Evolutionary conservation across 169 alveolate species (phyloP).

Genomic region (Plasmodium knowlesi): DNA sequence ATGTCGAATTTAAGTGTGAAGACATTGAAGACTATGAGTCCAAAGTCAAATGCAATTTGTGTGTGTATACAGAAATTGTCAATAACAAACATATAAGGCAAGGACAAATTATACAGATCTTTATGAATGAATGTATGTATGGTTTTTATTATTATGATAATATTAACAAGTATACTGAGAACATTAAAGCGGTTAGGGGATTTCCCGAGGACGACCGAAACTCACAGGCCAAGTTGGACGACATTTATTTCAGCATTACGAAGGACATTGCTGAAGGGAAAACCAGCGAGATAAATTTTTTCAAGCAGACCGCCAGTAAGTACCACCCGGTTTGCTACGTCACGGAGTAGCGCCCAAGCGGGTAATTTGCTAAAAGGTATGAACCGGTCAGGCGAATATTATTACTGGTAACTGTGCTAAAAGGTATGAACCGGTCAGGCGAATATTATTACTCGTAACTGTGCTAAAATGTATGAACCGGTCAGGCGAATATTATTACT

Average conservation of each 20-base stretch:
- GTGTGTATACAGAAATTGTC: constrained; percentile 50
- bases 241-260: constrained; percentile 44
- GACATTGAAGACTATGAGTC: constrained; percentile 29
- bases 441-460: not conserved
- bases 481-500: not conserved
- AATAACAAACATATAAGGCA: constrained; percentile 64
- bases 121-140: constrained; percentile 63
- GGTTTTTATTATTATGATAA: constrained; percentile 66
- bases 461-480: not conserved
- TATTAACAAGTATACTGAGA: constrained; percentile 32
- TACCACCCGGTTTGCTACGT: constrained; percentile 62
- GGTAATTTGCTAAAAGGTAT: too few species aligned
- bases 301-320: constrained; percentile 42
- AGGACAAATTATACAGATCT: constrained; percentile 40
- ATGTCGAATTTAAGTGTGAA: constrained; percentile 62
- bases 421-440: not conserved
- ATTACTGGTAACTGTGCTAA: too few species aligned
- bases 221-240: constrained; percentile 16
- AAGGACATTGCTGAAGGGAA: constrained; percentile 41
- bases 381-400: too few species aligned
- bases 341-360: not conserved
- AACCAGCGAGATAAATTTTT: constrained; percentile 25
- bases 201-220: not conserved
- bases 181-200: not conserved
- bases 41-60: constrained; percentile 40